phyloP scores from a whole-genome alignment of 768 basidiomycete species.

The Russula ochroleuca region DNA sequence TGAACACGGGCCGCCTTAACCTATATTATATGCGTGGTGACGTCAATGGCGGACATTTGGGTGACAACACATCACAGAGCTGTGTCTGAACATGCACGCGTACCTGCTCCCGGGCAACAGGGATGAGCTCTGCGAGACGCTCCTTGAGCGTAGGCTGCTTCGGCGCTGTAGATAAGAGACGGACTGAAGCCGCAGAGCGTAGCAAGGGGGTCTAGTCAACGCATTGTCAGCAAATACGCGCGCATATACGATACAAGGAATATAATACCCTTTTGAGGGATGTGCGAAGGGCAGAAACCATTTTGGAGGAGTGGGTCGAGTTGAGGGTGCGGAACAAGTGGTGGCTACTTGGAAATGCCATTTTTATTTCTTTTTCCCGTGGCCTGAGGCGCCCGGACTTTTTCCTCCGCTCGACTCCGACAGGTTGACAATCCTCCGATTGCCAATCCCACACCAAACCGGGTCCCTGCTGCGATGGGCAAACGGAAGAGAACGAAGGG shows the following conservation, averaged over 20 bases:
- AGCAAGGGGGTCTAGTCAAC: constrained; percentile 37
- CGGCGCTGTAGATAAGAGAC: constrained; percentile 60
- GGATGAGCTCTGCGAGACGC: constrained; percentile 89
- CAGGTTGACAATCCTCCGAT: constrained; percentile 1
- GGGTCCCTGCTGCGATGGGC: constrained; percentile 28
- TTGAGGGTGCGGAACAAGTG: neutral
- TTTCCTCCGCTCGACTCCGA: constrained; percentile 13
- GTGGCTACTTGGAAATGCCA: neutral
- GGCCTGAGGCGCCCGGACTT: neutral
- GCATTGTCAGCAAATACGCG: constrained; percentile 26
- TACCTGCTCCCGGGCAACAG: constrained; percentile 74
- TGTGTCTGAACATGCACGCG: constrained; percentile 26
- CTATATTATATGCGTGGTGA: constrained; percentile 37
- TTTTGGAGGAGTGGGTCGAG: constrained; percentile 16
- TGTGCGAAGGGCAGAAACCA: constrained; percentile 36
- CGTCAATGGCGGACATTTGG: constrained; percentile 10
- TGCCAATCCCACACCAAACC: constrained; percentile 2
- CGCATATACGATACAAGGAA: constrained; percentile 23
- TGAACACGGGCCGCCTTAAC: constrained; percentile 78
- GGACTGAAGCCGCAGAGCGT: constrained; percentile 46
- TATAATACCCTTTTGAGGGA: constrained; percentile 36
- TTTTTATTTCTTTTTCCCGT: neutral
- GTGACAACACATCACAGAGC: neutral
- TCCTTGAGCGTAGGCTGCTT: constrained; percentile 84
- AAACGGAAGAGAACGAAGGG: constrained; percentile 32